Conservation (phyloP, 2,329 filamentous ascomycete genomes). For the Paecilomyces niveus region DNA sequence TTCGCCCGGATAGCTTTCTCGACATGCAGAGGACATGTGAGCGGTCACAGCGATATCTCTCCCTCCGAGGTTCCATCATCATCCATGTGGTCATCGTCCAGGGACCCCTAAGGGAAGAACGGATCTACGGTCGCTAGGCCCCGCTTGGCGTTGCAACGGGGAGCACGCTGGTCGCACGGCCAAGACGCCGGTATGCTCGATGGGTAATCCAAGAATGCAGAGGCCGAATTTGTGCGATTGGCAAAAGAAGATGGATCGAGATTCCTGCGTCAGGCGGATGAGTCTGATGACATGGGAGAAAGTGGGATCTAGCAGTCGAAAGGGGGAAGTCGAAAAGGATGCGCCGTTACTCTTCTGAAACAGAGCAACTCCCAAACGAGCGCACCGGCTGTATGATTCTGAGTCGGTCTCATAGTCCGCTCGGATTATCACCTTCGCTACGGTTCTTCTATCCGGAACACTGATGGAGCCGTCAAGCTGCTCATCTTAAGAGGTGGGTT, state of each 20-base stretch:
- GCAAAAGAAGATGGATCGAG: neutral
- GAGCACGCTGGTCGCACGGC: neutral
- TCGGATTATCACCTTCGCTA: neutral
- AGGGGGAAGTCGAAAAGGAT: neutral
- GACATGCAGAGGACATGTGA: neutral
- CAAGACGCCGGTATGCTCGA: neutral
- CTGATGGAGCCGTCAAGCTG: neutral
- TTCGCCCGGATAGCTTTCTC: neutral
- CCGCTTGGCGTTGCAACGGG: neutral
- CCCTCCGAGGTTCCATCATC: neutral
- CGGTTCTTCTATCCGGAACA: neutral
- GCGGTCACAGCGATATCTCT: neutral
- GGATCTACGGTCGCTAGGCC: neutral
- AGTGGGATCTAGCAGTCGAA: neutral
- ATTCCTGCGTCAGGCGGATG: neutral
- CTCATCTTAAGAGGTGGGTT: neutral
- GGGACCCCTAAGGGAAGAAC: neutral
- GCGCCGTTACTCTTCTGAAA: neutral
- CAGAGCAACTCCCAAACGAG: neutral
- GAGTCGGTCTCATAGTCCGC: neutral
- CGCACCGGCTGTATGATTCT: neutral
- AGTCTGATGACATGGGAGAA: neutral
- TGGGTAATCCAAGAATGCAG: neutral
- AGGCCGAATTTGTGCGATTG: neutral
- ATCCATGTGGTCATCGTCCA: neutral